These are phyloP conservation scores for Camellia oleifera DNA, from an alignment of 179 eudicot species.

Conservation along the genomic window DNA sequence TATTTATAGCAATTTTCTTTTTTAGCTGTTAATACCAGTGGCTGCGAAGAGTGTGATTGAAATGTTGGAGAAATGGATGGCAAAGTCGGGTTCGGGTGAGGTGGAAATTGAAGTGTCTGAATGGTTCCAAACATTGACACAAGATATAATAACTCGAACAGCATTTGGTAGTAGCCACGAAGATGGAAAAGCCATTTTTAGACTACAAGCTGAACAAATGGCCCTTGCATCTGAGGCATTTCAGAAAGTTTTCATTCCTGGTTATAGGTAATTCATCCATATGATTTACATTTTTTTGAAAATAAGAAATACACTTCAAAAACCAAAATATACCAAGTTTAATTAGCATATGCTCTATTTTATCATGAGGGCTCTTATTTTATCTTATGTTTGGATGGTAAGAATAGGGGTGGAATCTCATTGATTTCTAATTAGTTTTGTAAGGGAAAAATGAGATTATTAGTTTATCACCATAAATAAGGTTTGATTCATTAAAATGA, in stretches of 20 bases:
- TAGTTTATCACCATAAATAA: too few species aligned
- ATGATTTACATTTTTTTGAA: too few species aligned
- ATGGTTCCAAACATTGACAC: constrained; percentile 53
- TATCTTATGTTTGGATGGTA: too few species aligned
- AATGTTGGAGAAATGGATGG: constrained; percentile 61
- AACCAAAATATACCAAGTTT: too few species aligned
- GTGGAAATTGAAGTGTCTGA: constrained; percentile 68
- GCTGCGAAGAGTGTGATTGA: constrained; percentile 45
- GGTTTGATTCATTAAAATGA: too few species aligned
- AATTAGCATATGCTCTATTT: too few species aligned
- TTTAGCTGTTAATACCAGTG: constrained; percentile 63
- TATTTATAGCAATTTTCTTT: neutral
- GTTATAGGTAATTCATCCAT: constrained; percentile 42
- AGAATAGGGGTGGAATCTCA: too few species aligned
- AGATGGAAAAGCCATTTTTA: constrained; percentile 63
- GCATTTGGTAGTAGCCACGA: constrained; percentile 70
- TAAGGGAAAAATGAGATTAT: too few species aligned
- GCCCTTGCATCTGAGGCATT: constrained; percentile 71
- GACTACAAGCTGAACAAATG: constrained; percentile 61
- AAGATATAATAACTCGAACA: constrained; percentile 57
- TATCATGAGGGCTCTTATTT: too few species aligned
- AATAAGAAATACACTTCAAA: too few species aligned
- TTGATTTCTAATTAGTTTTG: too few species aligned
- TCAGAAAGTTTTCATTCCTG: constrained; percentile 62
- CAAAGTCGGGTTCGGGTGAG: constrained; percentile 41